Evolutionary conservation across 768 basidiomycete species (phyloP).

Genomic region (Phallus indusiatus): DNA sequence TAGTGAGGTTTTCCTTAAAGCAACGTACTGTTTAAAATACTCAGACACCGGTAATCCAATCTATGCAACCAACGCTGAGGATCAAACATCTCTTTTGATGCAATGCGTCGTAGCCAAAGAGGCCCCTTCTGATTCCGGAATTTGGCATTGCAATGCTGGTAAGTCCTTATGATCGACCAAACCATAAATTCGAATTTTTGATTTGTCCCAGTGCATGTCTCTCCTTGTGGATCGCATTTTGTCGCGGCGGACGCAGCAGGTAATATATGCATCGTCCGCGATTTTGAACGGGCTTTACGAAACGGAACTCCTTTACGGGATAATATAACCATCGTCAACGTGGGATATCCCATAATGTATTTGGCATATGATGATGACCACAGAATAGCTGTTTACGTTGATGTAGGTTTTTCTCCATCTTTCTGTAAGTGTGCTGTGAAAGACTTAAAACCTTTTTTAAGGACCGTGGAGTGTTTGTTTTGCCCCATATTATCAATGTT

Average conservation of each 20-base stretch:
- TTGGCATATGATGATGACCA: slow-evolving; percentile 20
- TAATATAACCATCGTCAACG: slow-evolving; percentile 14
- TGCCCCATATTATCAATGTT: not conserved
- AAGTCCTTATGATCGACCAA: not conserved
- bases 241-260: slow-evolving; percentile 18
- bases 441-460: not conserved
- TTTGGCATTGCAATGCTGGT: slow-evolving; percentile 3
- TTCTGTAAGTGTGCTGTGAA: not conserved
- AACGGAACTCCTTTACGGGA: slow-evolving; percentile 14
- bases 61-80: not conserved
- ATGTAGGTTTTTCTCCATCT: not conserved
- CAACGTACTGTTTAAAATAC: not conserved
- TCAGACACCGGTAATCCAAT: not conserved
- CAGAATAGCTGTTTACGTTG: slow-evolving; percentile 2
- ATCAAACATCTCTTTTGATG: not conserved
- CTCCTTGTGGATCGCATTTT: slow-evolving; percentile 26
- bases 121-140: not conserved
- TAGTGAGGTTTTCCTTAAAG: not conserved
- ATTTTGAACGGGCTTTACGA: slow-evolving; percentile 24
- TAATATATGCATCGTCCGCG: slow-evolving; percentile 23
- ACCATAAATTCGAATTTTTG: not conserved
- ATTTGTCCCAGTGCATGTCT: slow-evolving; percentile 25
- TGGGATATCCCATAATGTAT: slow-evolving; percentile 12
- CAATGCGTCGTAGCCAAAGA: not conserved
- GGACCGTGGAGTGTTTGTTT: slow-evolving; percentile 4